Evolutionary conservation across 1,284 basidiomycete genomes (phyloP).

Genomic region (Sanghuangporus sanghuang): DNA sequence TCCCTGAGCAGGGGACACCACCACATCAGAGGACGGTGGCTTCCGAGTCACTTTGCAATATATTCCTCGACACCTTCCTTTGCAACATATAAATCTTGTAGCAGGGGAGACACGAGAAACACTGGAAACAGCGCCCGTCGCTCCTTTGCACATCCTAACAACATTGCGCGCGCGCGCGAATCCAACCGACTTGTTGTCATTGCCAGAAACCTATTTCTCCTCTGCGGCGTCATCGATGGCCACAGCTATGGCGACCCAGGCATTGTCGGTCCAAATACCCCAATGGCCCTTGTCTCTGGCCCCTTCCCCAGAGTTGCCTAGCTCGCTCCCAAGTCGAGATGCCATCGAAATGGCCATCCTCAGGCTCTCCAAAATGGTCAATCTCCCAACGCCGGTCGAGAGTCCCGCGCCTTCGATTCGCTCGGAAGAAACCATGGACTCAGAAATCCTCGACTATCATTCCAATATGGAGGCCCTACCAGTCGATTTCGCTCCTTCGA

Average conservation of each 20-base stretch:
- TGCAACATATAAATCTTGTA: background rate
- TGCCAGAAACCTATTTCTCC: background rate
- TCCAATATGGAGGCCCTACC: background rate
- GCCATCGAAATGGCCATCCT: background rate
- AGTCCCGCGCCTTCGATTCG: background rate
- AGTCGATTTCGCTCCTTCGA: background rate
- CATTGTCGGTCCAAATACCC: background rate
- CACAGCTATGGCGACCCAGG: background rate
- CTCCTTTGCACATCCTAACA: background rate
- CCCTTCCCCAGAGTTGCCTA: background rate
- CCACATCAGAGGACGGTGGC: too few relatives aligned
- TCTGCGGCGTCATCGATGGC: background rate
- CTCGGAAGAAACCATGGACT: background rate
- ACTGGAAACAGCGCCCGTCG: background rate
- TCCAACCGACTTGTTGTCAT: background rate
- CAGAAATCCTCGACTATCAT: background rate
- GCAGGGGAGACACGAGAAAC: background rate
- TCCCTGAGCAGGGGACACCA: too few relatives aligned
- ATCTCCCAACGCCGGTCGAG: constrained; percentile 27
- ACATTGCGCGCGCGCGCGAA: background rate
- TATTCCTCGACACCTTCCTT: background rate
- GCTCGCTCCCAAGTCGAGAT: background rate
- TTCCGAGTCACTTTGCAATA: too few relatives aligned
- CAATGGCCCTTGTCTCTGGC: background rate
- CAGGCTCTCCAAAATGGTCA: constrained; percentile 29